Percentiles rank a stretch among this genome's conserved stretches.
Evolutionary conservation across 108 stramenopile species (phyloP).

Genomic region (Pseudonitzschia multiseries): DNA sequence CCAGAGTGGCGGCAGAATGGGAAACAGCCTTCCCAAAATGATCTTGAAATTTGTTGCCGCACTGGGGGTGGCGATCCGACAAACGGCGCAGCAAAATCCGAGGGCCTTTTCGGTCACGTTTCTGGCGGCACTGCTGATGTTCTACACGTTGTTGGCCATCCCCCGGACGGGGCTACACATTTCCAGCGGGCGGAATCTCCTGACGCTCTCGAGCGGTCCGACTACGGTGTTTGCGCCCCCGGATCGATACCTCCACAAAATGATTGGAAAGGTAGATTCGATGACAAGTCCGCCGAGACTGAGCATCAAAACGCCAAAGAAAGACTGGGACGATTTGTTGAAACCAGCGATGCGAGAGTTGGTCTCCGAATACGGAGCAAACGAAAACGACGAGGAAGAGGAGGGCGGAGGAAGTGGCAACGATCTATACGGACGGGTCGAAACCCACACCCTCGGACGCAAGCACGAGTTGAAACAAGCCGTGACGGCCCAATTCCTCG

Average conservation of each 20-base stretch:
- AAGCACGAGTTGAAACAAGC: conserved; percentile 36
- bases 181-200: conserved; percentile 34
- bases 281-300: not conserved
- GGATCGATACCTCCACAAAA: conserved; percentile 21
- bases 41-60: conserved; percentile 43
- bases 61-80: conserved; percentile 34
- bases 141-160: conserved; percentile 44
- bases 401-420: conserved; percentile 8
- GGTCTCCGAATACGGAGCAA: not conserved
- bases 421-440: conserved; percentile 9
- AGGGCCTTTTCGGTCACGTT: conserved; percentile 43
- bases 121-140: conserved; percentile 18
- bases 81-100: conserved; percentile 52
- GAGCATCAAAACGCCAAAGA: conserved; percentile 30
- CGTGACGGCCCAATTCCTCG: conserved; percentile 28
- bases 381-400: conserved; percentile 15
- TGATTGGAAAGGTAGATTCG: conserved; percentile 12
- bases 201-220: conserved; percentile 47
- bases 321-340: conserved; percentile 55
- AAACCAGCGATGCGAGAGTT: conserved; percentile 22
- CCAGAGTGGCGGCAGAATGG: not conserved
- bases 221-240: conserved; percentile 35
- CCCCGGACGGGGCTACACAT: conserved; percentile 71
- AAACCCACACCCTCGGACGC: conserved; percentile 21
- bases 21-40: conserved; percentile 32